Evolutionary conservation across 139 green algal species (phyloP), one percentile per base, ranked within the genome.

Genomic region (Chlorella sp.): DNA sequence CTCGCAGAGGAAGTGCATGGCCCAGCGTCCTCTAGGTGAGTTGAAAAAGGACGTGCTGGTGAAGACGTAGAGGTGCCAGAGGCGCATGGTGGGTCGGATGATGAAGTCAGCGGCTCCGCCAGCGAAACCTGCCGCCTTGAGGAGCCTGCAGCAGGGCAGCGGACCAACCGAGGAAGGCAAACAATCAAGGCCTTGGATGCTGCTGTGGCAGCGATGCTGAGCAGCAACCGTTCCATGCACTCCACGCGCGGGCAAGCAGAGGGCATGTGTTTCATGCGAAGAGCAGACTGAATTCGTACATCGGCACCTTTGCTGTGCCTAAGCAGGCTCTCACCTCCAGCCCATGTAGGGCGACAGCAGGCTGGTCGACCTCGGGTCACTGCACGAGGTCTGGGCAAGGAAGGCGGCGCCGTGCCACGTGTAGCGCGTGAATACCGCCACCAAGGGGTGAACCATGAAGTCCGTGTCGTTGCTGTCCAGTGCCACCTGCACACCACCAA

Each of bases 11-110:
- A n/a, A n/a, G n/a, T n/a, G n/a, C n/a, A n/a, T n/a, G n/a, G n/a
- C n/a, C n/a, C n/a, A n/a, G n/a, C n/a, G n/a, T n/a, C 72, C 72
- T 3, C 64, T n/a, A 1, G 72, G 72, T 27, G 64, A 73, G 49
- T 77, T 61, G 64, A 77, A 77, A 49, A 77, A 77, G 64, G 72
- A 62, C 29, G n/a, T 67, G n/a, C 49, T 67, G 5, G 72, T 72
- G 63, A 77, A 72, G 26, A 32, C 63, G 72, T 69, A 77, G 3
- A 36, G 1, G 64, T 77, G 72, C 72, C 72, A 77, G 23, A 72
- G 14, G 4, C 72, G 72, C 5, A 24, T 36, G 0, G 49, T 50
- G 6, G 51, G 35, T 49, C 49, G 60, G 24, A 50, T 49, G 31
- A 77, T 33, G 1, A 50, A 50, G 63, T 77, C 64, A 27, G 71